Evolutionary conservation across 2,329 filamentous ascomycete species (phyloP), one percentile per base, ranked within the genome.

Genomic region (Aureobasidium melanogenum): DNA sequence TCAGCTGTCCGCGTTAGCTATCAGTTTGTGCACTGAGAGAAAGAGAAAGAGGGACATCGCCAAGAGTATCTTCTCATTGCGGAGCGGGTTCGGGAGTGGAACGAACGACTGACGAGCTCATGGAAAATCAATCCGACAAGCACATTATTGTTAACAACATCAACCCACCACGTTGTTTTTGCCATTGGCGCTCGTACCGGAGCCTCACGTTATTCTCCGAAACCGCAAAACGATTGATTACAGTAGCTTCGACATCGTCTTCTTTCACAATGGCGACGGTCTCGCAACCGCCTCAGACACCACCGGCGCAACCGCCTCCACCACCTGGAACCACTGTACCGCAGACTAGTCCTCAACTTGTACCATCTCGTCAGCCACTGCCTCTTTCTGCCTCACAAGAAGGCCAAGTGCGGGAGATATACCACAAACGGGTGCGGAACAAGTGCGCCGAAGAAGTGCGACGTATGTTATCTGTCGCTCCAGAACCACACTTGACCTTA

Each of bases 311-410:
- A 48, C 44, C 44, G n/a, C 56, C 56, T 34, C 44, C 56, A 22
- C 30, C 56, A 3, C 43, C 56, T 10, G 56, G 56, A 50, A 41
- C 46, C 32, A 38, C 59, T 15, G 59, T 46, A 30, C 26, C 38
- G 28, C 26, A 47, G 19, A 54, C 28, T 14, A 38, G 36, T 9
- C 59, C 48, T 8, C 47, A 61, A 19, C 38, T 61, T 6, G 52
- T 59, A 22, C 63, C 63, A 22, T 62, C 69, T 72, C 83, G 84
- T 67, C 94, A 93, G 70, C 92, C 92, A 17, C 78, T 96, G 46
- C 92, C 92, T 30, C 81, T 97, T 62, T 92, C 89, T 28, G 84
- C 90, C 12, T 82, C 85, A 24, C 90, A 95, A 74, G 90, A 95
- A 79, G 80, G 84, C 4, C 88, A 94, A 75, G 88, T 95, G 61